Conservation (phyloP, 345 rosid genomes). For the Syzygium jambos region DNA sequence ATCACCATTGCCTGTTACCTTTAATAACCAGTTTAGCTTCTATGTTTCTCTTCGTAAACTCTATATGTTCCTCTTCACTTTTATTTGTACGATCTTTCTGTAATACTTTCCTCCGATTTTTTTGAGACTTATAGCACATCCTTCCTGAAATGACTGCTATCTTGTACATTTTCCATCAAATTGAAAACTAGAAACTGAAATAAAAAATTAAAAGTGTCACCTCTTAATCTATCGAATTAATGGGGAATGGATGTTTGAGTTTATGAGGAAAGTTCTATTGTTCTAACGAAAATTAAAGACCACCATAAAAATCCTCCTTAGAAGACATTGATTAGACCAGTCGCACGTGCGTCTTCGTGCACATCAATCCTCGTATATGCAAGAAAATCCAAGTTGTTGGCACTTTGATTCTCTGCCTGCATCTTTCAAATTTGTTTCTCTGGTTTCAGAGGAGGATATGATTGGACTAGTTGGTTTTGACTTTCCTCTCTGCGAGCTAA, state of each 20-base stretch:
- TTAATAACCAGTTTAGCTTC: neutral
- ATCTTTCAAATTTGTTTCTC: neutral
- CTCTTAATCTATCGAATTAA: too few species aligned
- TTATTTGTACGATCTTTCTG: neutral
- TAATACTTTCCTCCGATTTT: neutral
- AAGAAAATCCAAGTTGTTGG: neutral
- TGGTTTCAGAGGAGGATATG: neutral
- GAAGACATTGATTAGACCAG: neutral
- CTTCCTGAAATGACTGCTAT: too few species aligned
- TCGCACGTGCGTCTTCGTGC: neutral
- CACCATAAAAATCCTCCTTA: neutral
- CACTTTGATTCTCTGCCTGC: neutral
- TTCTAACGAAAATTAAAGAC: neutral
- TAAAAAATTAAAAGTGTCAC: too few species aligned
- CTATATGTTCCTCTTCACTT: neutral
- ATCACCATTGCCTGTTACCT: too few species aligned
- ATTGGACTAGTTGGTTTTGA: neutral
- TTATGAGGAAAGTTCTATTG: neutral
- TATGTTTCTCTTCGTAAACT: neutral
- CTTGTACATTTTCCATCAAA: too few species aligned
- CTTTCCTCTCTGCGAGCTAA: neutral
- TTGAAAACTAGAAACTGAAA: too few species aligned
- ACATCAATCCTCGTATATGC: neutral
- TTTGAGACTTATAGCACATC: neutral
- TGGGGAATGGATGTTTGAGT: too few species aligned